Evolutionary conservation across 352 stramenopile species (phyloP).

Genomic region (Albugo laibachii): DNA sequence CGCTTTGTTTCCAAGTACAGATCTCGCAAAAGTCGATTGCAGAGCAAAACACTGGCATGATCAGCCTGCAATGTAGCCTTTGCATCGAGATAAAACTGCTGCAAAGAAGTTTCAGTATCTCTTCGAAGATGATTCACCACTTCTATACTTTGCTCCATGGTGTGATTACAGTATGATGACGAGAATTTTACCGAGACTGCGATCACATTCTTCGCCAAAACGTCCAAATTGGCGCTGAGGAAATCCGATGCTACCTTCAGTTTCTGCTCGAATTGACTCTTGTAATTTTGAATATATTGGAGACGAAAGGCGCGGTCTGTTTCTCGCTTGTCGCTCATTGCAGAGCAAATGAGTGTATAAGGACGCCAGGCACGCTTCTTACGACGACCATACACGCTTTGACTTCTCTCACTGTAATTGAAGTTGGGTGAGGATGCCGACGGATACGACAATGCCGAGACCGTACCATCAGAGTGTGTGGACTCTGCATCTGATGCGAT

Average conservation of each 20-base stretch:
- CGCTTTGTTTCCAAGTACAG: constrained; percentile 32
- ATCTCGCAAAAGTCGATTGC: constrained; percentile 39
- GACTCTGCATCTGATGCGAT: constrained; percentile 22
- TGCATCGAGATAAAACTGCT: constrained; percentile 15
- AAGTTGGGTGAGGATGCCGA: no score
- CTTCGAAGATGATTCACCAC: constrained; percentile 30
- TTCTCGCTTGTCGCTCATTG: constrained; percentile 36
- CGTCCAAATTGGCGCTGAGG: constrained; percentile 33
- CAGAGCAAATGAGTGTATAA: constrained; percentile 59
- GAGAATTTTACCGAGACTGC: constrained; percentile 38
- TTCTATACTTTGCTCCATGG: constrained; percentile 13
- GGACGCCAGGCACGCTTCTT: constrained; percentile 25
- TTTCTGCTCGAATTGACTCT: constrained; percentile 16
- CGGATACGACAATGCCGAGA: no score
- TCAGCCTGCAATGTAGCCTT: constrained; percentile 11
- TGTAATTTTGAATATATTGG: constrained; percentile 35
- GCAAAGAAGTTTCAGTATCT: constrained; percentile 16
- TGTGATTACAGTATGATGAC: constrained; percentile 21
- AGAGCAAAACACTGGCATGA: constrained; percentile 33
- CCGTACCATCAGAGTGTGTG: no score
- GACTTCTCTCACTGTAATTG: no score
- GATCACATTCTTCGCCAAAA: constrained; percentile 49
- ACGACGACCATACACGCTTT: no score
- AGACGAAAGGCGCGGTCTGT: constrained; percentile 17
- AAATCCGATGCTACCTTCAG: constrained; percentile 22